Conservation (phyloP, 176 grass and related monocot genomes). For the Melocanna baccifera region DNA sequence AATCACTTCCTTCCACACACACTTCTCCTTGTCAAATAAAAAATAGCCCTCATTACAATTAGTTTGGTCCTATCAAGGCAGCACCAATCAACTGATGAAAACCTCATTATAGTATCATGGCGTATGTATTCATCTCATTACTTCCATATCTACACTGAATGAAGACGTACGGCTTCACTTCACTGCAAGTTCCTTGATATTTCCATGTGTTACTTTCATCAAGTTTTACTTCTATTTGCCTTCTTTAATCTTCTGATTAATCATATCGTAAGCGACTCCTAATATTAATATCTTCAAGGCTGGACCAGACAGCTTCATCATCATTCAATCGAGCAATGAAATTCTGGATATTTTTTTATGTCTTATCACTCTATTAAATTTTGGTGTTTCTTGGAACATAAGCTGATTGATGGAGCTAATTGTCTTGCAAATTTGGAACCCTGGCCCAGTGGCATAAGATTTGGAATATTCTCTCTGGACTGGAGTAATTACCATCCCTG, state of each 20-base stretch:
- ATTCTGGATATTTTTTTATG: neutral
- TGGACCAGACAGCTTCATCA: neutral
- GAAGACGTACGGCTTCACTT: neutral
- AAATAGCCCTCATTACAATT: neutral
- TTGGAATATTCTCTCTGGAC: neutral
- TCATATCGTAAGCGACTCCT: neutral
- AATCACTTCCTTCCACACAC: too few species aligned
- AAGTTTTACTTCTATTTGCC: neutral
- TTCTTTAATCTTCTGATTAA: neutral
- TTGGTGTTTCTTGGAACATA: neutral
- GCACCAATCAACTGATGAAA: neutral
- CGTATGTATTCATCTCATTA: neutral
- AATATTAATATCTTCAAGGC: neutral
- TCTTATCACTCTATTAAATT: neutral
- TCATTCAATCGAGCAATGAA: neutral
- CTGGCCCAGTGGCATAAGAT: neutral
- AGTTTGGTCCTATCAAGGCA: neutral
- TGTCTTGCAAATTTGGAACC: neutral
- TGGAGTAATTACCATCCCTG: neutral
- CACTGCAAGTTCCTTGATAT: neutral
- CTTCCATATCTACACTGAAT: neutral
- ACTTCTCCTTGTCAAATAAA: neutral
- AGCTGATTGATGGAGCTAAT: neutral
- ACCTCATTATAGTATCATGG: neutral
- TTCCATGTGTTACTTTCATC: neutral